Percentiles rank a stretch among this genome's conserved stretches.
phyloP scores from a whole-genome alignment of 768 basidiomycete species.

The Saitozyma podzolica region DNA sequence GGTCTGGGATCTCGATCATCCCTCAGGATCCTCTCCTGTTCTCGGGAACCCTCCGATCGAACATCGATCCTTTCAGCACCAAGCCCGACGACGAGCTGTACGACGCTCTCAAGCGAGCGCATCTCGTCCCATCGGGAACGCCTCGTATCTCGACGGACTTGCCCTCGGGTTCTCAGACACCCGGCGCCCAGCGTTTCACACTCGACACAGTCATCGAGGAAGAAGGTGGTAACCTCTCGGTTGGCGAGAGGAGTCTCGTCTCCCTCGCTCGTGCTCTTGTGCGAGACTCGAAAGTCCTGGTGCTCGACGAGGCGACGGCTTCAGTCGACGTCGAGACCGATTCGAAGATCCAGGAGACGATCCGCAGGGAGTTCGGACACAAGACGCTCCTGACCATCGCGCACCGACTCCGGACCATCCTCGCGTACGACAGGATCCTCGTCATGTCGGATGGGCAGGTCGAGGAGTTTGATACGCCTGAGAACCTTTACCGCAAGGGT shows the following conservation, averaged over 20 bases:
- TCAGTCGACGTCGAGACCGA: slow-evolving; percentile 89
- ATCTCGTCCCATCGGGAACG: slow-evolving; percentile 62
- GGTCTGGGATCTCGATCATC: slow-evolving; percentile 58
- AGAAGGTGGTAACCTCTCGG: slow-evolving; percentile 80
- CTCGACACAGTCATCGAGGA: slow-evolving; percentile 82
- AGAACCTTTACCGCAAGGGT: slow-evolving; percentile 62
- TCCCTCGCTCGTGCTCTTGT: slow-evolving; percentile 87
- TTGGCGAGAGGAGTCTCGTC: slow-evolving; percentile 74
- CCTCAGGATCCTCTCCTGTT: slow-evolving; percentile 68
- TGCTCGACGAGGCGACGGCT: slow-evolving; percentile 90
- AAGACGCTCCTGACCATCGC: slow-evolving; percentile 85
- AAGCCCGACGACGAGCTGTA: slow-evolving; percentile 80
- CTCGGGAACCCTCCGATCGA: slow-evolving; percentile 63
- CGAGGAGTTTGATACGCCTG: slow-evolving; percentile 80
- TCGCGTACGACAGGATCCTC: slow-evolving; percentile 82
- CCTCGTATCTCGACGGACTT: not conserved
- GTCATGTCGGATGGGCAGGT: slow-evolving; percentile 80
- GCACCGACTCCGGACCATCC: slow-evolving; percentile 82
- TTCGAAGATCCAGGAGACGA: slow-evolving; percentile 85
- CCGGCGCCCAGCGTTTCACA: slow-evolving; percentile 62
- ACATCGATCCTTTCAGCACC: slow-evolving; percentile 83
- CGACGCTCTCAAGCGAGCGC: slow-evolving; percentile 82
- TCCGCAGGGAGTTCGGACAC: slow-evolving; percentile 78
- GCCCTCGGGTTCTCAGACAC: slow-evolving; percentile 53
- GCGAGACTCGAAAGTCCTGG: slow-evolving; percentile 64